Percentiles rank a stretch among this genome's conserved stretches.
phyloP scores from a whole-genome alignment of 2,329 filamentous ascomycete genomes.

The Penicillium sp. region DNA sequence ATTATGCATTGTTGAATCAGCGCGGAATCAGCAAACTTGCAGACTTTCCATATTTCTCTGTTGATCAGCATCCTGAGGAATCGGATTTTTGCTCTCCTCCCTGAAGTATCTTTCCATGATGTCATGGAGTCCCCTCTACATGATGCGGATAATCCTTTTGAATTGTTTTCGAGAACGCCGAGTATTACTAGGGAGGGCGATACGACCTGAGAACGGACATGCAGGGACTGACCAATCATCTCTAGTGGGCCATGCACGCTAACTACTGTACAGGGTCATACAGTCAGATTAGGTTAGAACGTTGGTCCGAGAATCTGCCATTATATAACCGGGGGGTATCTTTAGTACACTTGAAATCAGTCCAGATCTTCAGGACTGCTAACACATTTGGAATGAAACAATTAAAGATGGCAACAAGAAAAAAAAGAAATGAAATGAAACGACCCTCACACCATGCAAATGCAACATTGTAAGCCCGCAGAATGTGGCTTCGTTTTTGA shows the following conservation, averaged over 20 bases:
- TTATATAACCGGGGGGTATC: neutral
- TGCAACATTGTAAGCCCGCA: neutral
- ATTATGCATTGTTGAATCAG: neutral
- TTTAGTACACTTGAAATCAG: neutral
- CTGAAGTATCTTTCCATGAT: neutral
- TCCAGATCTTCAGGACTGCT: neutral
- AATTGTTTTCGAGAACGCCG: neutral
- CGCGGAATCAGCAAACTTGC: neutral
- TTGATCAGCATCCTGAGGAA: neutral
- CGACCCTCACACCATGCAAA: neutral
- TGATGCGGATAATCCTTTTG: neutral
- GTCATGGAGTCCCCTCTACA: constrained; percentile 10
- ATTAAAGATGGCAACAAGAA: neutral
- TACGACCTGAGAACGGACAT: constrained; percentile 1
- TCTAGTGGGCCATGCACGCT: neutral
- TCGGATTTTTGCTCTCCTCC: neutral
- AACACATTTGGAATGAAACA: neutral
- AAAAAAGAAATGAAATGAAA: neutral
- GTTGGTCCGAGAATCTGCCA: neutral
- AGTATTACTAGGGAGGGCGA: neutral
- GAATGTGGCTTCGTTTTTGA: neutral
- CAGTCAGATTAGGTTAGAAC: neutral
- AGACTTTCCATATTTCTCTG: neutral
- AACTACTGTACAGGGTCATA: neutral
- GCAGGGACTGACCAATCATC: constrained; percentile 5